Base-by-base conservation (phyloP, 2,329 filamentous ascomycete species). In the Neodidymelliopsis sp. region DNA sequence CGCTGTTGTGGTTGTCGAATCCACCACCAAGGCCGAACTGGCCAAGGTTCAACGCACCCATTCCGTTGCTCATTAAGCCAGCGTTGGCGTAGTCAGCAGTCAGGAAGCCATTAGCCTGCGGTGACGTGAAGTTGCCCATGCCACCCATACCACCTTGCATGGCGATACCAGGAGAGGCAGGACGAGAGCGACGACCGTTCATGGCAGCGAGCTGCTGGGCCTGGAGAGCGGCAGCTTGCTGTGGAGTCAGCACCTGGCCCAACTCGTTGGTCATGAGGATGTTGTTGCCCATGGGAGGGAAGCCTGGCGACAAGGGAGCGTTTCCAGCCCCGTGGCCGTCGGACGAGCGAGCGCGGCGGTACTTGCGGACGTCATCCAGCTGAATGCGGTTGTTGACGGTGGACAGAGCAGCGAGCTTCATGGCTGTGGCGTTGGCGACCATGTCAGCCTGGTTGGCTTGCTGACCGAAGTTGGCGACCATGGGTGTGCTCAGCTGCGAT, bases 371-470 rank as follows among this genome's bases (percentile, higher is more conserved):
- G 72, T 99, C 94, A 66, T 99, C 94, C 50, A 99, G 81, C 41
- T 94, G 92, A 66, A 99, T 96, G 30, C 94, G 89, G 74, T 97
- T 99, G 79, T 97, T 99, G 38, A 99, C 94, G 2, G 94, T 99
- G 4, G 93, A 97, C 34, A 99, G 80, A 13, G 94, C 94, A 34
- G 94, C 94, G 40, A 99, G 83, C 74, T 99, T 99, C 94, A 99
- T 99, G 16, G 94, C 94, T 12, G 94, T 97, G 19, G 94, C 94
- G 70, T 97, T 99, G 50, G 94, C 94, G 49, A 99, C 89, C 93
- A 97, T 97, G 67, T 99, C 94, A 12, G 91, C 92, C 72, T 97
- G 92, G 46, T 83, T 86, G 54, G 80, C 75, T 28, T 75, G 75
- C 59, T 82, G 80, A 53, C 81, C 75, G 74, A 97, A 99, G 59